These are phyloP conservation scores for Tuber brumale DNA, from an alignment of 495 filamentous ascomycete species.

Conservation along the genomic window DNA sequence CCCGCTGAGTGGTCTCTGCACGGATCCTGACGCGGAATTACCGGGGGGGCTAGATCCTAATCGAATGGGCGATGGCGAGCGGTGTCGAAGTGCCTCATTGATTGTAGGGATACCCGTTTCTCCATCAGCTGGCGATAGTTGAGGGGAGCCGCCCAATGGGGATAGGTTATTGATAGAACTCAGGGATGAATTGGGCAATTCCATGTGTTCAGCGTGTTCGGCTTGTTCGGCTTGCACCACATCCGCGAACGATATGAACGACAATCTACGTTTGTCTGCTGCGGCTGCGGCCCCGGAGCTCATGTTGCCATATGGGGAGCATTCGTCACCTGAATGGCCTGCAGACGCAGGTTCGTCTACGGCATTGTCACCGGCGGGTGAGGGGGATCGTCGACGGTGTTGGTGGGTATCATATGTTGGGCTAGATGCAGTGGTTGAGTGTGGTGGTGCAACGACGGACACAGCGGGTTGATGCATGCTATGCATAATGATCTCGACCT, in stretches of 20 bases:
- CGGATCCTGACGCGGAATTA: constrained; percentile 31
- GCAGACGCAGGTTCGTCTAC: constrained; percentile 23
- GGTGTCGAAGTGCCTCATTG: constrained; percentile 32
- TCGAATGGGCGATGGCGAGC: constrained; percentile 41
- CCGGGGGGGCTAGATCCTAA: constrained; percentile 48
- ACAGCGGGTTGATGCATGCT: constrained; percentile 70
- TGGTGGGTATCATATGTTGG: constrained; percentile 62
- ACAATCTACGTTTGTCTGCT: constrained; percentile 70
- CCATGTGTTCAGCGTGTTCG: constrained; percentile 44
- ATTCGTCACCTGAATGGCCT: constrained; percentile 28
- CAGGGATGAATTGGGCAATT: constrained; percentile 11
- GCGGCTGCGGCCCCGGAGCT: constrained; percentile 18
- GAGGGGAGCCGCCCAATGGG: constrained; percentile 50
- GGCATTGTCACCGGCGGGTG: constrained; percentile 21
- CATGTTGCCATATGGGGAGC: constrained; percentile 21
- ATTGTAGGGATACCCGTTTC: constrained; percentile 34
- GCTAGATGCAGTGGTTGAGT: constrained; percentile 42
- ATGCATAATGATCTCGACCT: constrained; percentile 83
- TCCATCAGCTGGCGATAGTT: constrained; percentile 48
- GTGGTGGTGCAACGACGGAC: constrained; percentile 22
- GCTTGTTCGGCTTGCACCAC: constrained; percentile 85
- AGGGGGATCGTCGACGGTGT: neutral
- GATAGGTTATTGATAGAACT: constrained; percentile 53
- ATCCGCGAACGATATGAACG: constrained; percentile 91
- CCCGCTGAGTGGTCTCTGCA: constrained; percentile 28